phyloP scores from a whole-genome alignment of 257 asterid genomes.

The Jaltomata sinuosa region DNA sequence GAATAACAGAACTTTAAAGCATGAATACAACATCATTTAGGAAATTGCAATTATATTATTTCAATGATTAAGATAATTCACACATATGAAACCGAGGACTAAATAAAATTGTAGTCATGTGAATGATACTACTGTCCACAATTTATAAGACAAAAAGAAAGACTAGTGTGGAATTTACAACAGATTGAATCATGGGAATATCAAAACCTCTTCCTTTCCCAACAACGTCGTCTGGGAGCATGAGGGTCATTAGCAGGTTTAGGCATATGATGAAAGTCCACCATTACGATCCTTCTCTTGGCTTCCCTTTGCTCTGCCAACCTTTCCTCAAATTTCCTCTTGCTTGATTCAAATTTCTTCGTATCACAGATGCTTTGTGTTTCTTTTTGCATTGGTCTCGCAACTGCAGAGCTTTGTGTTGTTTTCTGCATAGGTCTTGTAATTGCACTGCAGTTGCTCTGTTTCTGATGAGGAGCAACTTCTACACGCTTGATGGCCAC shows the following conservation, averaged over 20 bases:
- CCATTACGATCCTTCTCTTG: not conserved
- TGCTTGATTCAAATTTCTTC: no score
- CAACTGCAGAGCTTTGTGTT: no score
- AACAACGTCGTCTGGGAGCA: not conserved
- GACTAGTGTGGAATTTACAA: not conserved
- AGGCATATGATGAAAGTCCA: not conserved
- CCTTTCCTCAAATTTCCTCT: not conserved
- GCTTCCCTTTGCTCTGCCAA: not conserved
- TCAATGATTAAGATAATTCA: not conserved
- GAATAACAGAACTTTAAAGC: not conserved
- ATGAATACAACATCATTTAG: not conserved
- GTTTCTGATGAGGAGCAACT: not conserved
- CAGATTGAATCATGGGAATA: not conserved
- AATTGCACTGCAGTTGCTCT: not conserved
- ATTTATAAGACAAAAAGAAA: not conserved
- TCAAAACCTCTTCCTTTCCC: not conserved
- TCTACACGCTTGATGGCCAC: not conserved
- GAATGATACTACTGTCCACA: not conserved
- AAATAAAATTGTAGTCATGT: not conserved
- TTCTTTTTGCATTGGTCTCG: not conserved
- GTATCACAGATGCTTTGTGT: not conserved
- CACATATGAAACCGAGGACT: not conserved
- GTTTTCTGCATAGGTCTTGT: no score
- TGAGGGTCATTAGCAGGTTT: not conserved
- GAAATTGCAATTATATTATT: not conserved